Evolutionary conservation across 2,329 filamentous ascomycete species (phyloP), one percentile per base, ranked within the genome.

Genomic region (Remersonia thermophila): DNA sequence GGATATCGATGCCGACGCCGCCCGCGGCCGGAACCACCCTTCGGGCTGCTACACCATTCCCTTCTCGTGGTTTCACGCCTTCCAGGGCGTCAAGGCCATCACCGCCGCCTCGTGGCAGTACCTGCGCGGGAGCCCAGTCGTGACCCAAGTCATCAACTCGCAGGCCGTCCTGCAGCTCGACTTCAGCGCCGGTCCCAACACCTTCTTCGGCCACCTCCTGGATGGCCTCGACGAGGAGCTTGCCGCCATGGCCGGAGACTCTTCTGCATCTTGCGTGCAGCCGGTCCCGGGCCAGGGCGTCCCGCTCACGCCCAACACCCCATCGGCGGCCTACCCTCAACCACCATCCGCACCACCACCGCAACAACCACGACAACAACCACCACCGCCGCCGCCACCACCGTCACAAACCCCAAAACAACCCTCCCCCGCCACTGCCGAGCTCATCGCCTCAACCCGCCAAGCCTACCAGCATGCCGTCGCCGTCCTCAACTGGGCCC

Each of bases 401-500:
- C 17, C 30, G 9, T 9, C 10, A 10, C 43, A 38, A 10, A 26
- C 33, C 4, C 40, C 28, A 15, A 39, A 46, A 18, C 18, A 15
- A 14, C 17, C 36, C 14, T 9, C 14, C 32, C 23, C 26, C 12
- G 13, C 27, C 30, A 30, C 16, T 15, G 32, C 39, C 17, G 50
- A 52, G 13, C 35, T 51, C n/a, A 42, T 47, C 17, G 43, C 46
- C 13, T 46, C 54, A 30, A 71, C 65, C 0, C 61, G 61, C 13
- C 70, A 73, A 45, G 73, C 69, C 8, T 80, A 79, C 47, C 65
- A 69, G 13, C 75, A 80, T 47, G 71, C 74, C 12, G 69, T 79
- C n/a, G 71, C 73, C 13, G 73, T 77, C 7, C 61, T 80, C 7
- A 77, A 79, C 48, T 80, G 74, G 74, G 72, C 73, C 2, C 73